phyloP scores from a whole-genome alignment of 306 rosid genomes.

The Trichosanthes truncata region DNA sequence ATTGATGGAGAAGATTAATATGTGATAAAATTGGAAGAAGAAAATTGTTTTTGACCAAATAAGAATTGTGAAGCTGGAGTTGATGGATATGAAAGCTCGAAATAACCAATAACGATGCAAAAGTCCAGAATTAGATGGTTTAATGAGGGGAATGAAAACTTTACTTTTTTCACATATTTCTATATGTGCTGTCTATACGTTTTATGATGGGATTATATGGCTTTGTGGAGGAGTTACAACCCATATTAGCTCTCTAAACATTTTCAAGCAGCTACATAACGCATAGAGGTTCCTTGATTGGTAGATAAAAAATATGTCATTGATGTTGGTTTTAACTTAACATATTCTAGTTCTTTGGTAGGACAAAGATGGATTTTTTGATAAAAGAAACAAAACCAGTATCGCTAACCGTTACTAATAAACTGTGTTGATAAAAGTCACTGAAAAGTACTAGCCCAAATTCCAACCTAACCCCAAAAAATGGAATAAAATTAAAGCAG shows the following conservation, averaged over 20 bases:
- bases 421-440: background rate
- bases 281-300: background rate
- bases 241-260: background rate
- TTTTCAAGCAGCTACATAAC: background rate
- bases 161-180: background rate
- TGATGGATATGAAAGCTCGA: background rate
- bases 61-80: background rate
- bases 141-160: background rate
- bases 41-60: background rate
- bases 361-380: background rate
- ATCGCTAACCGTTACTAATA: background rate
- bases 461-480: background rate
- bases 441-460: background rate
- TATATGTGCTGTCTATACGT: background rate
- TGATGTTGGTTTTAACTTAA: background rate
- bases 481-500: background rate
- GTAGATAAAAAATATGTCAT: background rate
- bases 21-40: background rate
- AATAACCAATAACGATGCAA: background rate
- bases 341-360: background rate
- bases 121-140: background rate
- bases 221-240: background rate
- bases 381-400: background rate
- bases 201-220: background rate
- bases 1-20: background rate